phyloP scores from a whole-genome alignment of 176 grass and related monocot species.

The Zoysia pacifica region DNA sequence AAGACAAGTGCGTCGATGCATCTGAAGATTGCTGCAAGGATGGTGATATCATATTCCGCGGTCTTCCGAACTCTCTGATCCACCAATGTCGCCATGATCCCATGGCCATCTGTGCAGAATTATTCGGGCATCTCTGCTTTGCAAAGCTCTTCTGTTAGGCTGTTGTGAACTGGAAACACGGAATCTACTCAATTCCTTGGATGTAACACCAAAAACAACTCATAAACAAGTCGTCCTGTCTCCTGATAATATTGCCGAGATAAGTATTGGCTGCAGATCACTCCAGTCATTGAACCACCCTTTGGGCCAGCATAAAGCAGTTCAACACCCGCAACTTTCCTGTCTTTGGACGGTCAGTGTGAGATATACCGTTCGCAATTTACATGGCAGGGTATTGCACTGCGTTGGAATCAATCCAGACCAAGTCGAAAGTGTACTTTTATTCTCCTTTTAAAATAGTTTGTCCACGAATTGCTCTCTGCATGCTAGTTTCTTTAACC shows the following conservation, averaged over 20 bases:
- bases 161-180: constrained; percentile 2
- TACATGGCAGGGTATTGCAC: not conserved
- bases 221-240: not conserved
- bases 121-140: not conserved
- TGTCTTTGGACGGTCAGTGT: constrained; percentile 21
- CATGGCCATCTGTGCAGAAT: constrained; percentile 22
- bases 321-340: constrained; percentile 4
- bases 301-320: not conserved
- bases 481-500: constrained; percentile 34
- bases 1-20: not conserved
- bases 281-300: not conserved
- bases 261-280: not conserved
- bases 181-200: not conserved
- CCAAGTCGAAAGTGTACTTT: constrained; percentile 24
- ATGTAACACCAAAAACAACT: constrained; percentile 1
- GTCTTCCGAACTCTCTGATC: not conserved
- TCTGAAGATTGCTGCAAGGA: not conserved
- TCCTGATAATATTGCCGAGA: constrained; percentile 6
- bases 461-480: constrained; percentile 25
- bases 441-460: constrained; percentile 32
- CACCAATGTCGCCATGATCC: not conserved
- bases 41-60: not conserved
- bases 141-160: not conserved
- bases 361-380: constrained; percentile 27
- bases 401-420: constrained; percentile 35